phyloP scores from a whole-genome alignment of 108 stramenopile genomes.

The Aurantiochytrium sp. region DNA sequence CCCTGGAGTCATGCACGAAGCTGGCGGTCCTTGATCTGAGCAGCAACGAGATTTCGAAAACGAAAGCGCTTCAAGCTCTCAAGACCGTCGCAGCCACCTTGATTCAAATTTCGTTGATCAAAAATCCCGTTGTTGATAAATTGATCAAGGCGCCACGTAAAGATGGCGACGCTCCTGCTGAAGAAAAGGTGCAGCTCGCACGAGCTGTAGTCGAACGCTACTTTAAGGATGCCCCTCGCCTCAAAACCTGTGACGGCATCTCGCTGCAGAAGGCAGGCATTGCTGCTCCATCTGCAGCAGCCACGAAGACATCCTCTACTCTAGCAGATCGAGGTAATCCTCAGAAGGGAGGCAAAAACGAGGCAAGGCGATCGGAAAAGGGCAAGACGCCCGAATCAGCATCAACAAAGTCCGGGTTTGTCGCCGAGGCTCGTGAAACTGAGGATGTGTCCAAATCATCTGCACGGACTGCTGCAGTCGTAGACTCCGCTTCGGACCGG shows the following conservation, averaged over 20 bases:
- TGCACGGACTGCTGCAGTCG: too few species aligned
- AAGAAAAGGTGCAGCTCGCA: not conserved
- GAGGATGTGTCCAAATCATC: too few species aligned
- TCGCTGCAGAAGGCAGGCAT: not conserved
- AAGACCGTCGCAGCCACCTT: not conserved
- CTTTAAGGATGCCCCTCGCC: not conserved
- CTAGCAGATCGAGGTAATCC: too few species aligned
- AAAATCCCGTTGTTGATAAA: not conserved
- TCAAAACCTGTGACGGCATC: not conserved
- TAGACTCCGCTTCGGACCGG: not conserved
- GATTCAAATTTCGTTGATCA: not conserved
- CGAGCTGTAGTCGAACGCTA: not conserved
- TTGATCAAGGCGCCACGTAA: not conserved
- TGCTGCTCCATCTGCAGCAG: not conserved
- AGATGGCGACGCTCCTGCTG: not conserved
- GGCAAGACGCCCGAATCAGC: too few species aligned
- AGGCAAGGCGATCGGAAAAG: too few species aligned
- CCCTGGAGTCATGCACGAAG: not conserved
- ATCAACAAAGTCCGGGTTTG: too few species aligned
- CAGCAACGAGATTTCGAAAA: not conserved
- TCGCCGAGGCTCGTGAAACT: too few species aligned
- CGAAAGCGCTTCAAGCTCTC: not conserved
- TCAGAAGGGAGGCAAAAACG: too few species aligned
- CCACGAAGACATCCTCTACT: too few species aligned
- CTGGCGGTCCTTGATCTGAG: conserved; percentile 2